Conservation (phyloP, 495 filamentous ascomycete genomes). For the Mytilinidion resinicola region DNA sequence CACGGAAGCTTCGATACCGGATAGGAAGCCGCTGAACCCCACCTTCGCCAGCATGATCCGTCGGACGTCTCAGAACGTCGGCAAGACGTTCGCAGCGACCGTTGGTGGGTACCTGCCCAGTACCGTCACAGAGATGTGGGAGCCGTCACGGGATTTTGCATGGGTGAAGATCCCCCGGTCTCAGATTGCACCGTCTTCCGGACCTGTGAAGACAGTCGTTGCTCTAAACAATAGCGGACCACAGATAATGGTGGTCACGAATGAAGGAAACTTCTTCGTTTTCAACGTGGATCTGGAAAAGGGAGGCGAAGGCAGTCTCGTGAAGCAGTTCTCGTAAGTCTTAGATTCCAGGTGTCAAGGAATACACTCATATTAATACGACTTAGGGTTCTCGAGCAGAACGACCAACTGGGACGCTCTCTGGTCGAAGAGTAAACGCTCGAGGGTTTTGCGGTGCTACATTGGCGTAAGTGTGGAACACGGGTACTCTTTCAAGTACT, state of each 20-base stretch:
- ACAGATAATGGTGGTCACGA: slow-evolving; percentile 96
- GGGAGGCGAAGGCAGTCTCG: slow-evolving; percentile 86
- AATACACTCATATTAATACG: background rate
- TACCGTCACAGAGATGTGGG: slow-evolving; percentile 95
- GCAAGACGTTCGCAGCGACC: slow-evolving; percentile 79
- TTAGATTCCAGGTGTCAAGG: background rate
- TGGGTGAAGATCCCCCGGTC: slow-evolving; percentile 86
- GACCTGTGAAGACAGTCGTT: slow-evolving; percentile 70
- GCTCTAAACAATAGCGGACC: slow-evolving; percentile 90
- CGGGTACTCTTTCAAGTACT: too few species aligned
- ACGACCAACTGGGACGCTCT: slow-evolving; percentile 22
- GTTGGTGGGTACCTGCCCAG: slow-evolving; percentile 87
- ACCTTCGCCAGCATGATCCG: slow-evolving; percentile 84
- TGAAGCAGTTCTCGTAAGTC: slow-evolving; percentile 67
- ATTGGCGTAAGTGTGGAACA: background rate
- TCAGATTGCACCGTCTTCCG: slow-evolving; percentile 34
- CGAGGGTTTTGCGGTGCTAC: background rate
- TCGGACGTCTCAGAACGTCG: slow-evolving; percentile 93
- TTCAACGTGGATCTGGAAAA: slow-evolving; percentile 92
- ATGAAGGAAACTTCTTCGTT: slow-evolving; percentile 89
- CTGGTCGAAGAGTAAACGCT: background rate
- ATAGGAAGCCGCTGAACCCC: slow-evolving; percentile 30
- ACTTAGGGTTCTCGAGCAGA: slow-evolving; percentile 26
- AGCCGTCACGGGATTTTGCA: slow-evolving; percentile 89
- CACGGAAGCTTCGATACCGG: slow-evolving; percentile 15